phyloP scores from a whole-genome alignment of 257 asterid species.

The Nicotiana sylvestris region DNA sequence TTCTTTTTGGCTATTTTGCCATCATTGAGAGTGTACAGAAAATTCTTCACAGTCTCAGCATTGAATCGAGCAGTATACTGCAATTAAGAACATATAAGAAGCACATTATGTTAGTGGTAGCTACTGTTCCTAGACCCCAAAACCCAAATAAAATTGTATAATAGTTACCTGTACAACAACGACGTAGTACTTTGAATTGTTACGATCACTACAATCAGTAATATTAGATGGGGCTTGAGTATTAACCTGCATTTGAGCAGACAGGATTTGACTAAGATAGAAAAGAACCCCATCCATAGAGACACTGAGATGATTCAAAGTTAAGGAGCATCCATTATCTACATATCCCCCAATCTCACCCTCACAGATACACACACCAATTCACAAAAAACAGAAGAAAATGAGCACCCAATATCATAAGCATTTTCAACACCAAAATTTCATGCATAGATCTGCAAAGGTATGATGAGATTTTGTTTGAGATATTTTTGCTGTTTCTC shows the following conservation, averaged over 20 bases:
- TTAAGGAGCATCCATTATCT: background rate
- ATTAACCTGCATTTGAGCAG: conserved; percentile 52
- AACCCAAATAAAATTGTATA: background rate
- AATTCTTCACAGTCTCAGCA: conserved; percentile 83
- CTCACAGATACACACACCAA: background rate
- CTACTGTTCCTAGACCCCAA: background rate
- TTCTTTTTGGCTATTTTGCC: conserved; percentile 86
- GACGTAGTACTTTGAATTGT: conserved; percentile 80
- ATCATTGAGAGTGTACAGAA: conserved; percentile 62
- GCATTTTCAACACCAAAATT: background rate
- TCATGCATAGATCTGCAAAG: background rate
- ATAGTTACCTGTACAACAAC: conserved; percentile 75
- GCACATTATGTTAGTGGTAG: background rate
- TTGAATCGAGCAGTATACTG: conserved; percentile 91
- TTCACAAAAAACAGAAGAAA: background rate
- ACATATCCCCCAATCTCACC: background rate
- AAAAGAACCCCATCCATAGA: background rate
- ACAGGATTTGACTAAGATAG: conserved; percentile 3
- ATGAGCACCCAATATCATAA: background rate
- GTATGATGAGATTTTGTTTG: background rate
- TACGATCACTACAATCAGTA: conserved; percentile 74
- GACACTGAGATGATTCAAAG: background rate
- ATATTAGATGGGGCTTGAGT: conserved; percentile 77
- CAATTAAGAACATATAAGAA: conserved; percentile 6
- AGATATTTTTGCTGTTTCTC: background rate